Evolutionary conservation across 129 eudicot genomes (phyloP).

Genomic region (Silybum marianum): DNA sequence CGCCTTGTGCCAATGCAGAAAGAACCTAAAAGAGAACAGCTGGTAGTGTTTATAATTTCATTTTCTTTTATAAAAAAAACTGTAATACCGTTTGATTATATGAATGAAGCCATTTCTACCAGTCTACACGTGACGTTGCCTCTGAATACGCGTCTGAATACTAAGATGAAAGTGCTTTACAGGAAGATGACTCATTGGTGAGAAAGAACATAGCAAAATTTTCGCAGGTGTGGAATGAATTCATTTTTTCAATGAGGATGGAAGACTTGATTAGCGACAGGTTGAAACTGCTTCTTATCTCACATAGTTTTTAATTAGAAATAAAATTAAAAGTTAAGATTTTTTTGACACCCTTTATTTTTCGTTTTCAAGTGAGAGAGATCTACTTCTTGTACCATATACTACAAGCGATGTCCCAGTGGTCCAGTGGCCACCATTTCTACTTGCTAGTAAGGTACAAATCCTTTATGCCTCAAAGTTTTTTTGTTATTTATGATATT

Average conservation of each 20-base stretch:
- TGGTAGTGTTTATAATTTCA: constrained; percentile 37
- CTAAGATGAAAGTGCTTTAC: constrained; percentile 27
- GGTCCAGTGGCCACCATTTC: constrained; percentile 99
- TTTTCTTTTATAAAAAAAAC: not conserved
- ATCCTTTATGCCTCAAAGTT: not conserved
- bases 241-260: constrained; percentile 82
- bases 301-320: constrained; percentile 1
- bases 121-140: constrained; percentile 16
- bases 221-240: constrained; percentile 98
- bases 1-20: constrained; percentile 77
- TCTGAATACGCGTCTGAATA: constrained; percentile 26
- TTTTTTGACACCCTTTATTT: constrained; percentile 18
- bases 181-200: constrained; percentile 52
- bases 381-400: constrained; percentile 98
- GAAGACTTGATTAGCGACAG: constrained; percentile 90
- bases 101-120: not conserved
- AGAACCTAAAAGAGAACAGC: constrained; percentile 38
- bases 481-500: constrained; percentile 1
- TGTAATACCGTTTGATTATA: constrained; percentile 10
- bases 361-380: constrained; percentile 65
- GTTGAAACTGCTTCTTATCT: constrained; percentile 39
- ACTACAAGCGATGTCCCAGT: constrained; percentile 70
- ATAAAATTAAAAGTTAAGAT: not conserved
- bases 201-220: constrained; percentile 81
- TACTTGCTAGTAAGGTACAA: constrained; percentile 96